Conservation (phyloP, 1,284 basidiomycete genomes). For the Gomphus bonarii region DNA sequence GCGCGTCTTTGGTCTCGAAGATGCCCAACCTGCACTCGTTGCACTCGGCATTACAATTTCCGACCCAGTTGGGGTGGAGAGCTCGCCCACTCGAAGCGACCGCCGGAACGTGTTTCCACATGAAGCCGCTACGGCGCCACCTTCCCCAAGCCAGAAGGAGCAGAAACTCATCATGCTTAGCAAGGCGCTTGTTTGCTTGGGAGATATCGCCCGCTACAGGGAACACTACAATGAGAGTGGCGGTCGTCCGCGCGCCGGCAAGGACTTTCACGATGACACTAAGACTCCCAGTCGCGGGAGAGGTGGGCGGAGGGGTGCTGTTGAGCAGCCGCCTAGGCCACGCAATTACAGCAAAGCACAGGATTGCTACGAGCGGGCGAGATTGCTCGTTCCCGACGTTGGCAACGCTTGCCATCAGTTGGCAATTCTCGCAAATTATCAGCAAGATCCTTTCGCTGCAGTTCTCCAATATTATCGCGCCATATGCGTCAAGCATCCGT, state of each 20-base stretch:
- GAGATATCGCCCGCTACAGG: constrained; percentile 89
- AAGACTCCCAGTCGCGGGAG: constrained; percentile 27
- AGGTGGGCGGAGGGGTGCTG: constrained; percentile 31
- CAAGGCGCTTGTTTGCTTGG: constrained; percentile 86
- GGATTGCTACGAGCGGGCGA: constrained; percentile 78
- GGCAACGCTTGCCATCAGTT: constrained; percentile 94
- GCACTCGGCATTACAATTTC: constrained; percentile 43
- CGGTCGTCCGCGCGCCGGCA: constrained; percentile 50
- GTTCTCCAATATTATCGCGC: constrained; percentile 88
- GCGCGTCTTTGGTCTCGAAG: constrained; percentile 53
- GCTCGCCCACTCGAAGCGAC: constrained; percentile 22
- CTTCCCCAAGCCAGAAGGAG: constrained; percentile 44
- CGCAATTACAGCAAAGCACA: constrained; percentile 69
- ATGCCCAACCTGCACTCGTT: constrained; percentile 45
- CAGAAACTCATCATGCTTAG: constrained; percentile 64
- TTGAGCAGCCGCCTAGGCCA: constrained; percentile 35
- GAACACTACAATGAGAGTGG: constrained; percentile 78
- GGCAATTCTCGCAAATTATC: constrained; percentile 83
- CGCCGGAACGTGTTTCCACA: constrained; percentile 42
- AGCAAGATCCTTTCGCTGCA: constrained; percentile 72
- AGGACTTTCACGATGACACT: constrained; percentile 38
- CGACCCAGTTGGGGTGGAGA: constrained; percentile 24
- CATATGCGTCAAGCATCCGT: constrained; percentile 77
- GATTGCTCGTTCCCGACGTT: constrained; percentile 66
- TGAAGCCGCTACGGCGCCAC: constrained; percentile 33